phyloP scores from a whole-genome alignment of 2,329 filamentous ascomycete genomes.

The Pseudogymnoascus pannorum region DNA sequence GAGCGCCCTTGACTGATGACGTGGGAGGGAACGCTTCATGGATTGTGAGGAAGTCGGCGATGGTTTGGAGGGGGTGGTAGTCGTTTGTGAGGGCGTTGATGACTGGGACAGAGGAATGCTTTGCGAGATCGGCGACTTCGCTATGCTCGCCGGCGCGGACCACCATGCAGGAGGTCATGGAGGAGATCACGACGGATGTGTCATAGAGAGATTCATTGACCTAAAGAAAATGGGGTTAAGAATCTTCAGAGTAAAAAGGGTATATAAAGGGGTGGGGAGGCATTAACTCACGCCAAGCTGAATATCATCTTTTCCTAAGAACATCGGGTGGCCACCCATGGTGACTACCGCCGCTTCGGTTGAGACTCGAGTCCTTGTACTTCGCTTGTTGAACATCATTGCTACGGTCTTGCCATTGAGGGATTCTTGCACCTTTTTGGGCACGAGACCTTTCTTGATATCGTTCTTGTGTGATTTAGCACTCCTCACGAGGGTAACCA shows the following conservation, averaged over 20 bases:
- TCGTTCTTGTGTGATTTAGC: constrained; percentile 67
- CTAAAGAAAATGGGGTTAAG: constrained; percentile 32
- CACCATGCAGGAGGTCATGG: constrained; percentile 79
- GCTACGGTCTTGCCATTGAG: constrained; percentile 76
- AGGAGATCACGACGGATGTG: constrained; percentile 87
- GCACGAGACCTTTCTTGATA: constrained; percentile 62
- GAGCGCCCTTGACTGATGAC: constrained; percentile 23
- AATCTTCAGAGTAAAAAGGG: background rate
- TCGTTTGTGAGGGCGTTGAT: constrained; percentile 85
- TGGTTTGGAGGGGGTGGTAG: constrained; percentile 88
- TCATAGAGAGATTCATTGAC: constrained; percentile 94
- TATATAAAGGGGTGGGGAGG: background rate
- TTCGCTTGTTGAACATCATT: constrained; percentile 95
- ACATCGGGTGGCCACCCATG: constrained; percentile 92
- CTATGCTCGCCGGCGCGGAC: constrained; percentile 70
- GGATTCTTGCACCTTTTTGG: constrained; percentile 50
- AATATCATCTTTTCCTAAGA: constrained; percentile 90
- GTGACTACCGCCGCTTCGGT: constrained; percentile 86
- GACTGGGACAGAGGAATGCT: constrained; percentile 69
- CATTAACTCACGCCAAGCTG: constrained; percentile 67
- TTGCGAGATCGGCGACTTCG: constrained; percentile 64
- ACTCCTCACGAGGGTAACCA: constrained; percentile 76
- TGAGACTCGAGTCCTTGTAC: constrained; percentile 85
- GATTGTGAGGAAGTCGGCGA: constrained; percentile 90
- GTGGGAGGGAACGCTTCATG: constrained; percentile 62